Percentiles rank a stretch among this genome's conserved stretches.
Conservation (phyloP, 192 early-diverging fungal genomes). For the Gonapodya prolifera region DNA sequence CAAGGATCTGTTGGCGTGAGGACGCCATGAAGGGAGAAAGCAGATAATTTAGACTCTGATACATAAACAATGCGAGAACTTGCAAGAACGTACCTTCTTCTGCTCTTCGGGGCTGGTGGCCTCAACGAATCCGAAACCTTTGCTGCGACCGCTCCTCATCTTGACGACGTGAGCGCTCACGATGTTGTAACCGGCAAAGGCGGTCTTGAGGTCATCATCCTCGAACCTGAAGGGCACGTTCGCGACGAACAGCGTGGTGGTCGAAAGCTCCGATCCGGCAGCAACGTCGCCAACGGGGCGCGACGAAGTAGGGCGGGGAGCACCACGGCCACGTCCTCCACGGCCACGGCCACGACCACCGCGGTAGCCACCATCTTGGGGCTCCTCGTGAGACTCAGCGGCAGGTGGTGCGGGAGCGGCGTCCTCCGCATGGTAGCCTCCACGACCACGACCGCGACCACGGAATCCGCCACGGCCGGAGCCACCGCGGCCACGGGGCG, state of each 20-base stretch:
- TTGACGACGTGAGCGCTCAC: conserved; percentile 61
- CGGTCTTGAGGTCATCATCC: conserved; percentile 48
- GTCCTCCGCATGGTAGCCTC: conserved; percentile 14
- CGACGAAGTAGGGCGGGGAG: background rate
- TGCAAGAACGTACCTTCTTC: conserved; percentile 54
- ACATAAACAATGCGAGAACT: conserved; percentile 17
- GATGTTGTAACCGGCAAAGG: conserved; percentile 45
- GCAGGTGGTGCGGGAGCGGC: background rate
- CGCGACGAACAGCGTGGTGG: conserved; percentile 61
- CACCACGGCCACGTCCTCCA: conserved; percentile 14
- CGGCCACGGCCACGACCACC: conserved; percentile 23
- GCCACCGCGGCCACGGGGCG: conserved; percentile 1
- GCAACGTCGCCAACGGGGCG: conserved; percentile 11
- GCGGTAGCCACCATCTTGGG: conserved; percentile 10
- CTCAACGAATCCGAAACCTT: conserved; percentile 94
- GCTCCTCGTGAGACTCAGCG: conserved; percentile 18
- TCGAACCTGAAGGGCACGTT: conserved; percentile 64
- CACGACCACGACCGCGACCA: conserved; percentile 12
- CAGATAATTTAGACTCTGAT: background rate
- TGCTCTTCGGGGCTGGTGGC: conserved; percentile 65
- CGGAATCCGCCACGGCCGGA: conserved; percentile 11
- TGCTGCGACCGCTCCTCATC: conserved; percentile 53
- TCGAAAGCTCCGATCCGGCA: conserved; percentile 30
- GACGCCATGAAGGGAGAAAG: background rate
- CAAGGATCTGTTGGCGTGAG: background rate